Evolutionary conservation across 768 basidiomycete genomes (phyloP), one percentile per base, ranked within the genome.

Genomic region (Sporobolomyces pararoseus): DNA sequence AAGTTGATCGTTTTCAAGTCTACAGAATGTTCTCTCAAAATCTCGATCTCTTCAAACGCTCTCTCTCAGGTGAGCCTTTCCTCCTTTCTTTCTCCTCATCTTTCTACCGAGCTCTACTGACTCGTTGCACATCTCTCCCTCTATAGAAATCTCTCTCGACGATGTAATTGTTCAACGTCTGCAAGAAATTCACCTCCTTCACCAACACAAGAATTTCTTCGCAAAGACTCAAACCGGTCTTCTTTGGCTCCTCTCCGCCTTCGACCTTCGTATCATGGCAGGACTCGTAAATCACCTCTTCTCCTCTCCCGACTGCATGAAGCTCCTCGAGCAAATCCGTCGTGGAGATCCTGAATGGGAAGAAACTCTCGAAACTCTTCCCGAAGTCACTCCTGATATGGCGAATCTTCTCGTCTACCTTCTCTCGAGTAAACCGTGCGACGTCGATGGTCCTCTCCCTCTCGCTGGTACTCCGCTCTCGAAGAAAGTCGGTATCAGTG

Each of bases 111-210:
- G 4, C 25, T 9, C 27, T 35, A 57, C 19, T 31, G n/a, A n/a
- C 52, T 53, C 27, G 9, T 10, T 53, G 7, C 9, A 27, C 49
- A n/a, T 21, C 49, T 7, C 7, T 50, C 49, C n/a, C n/a, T n/a
- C n/a, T n/a, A 50, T n/a, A 50, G 49, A 50, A 27, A 50, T 50
- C 49, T 50, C 49, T 50, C 49, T 27, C 49, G 49, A 50, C 49
- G 49, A 50, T 27, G 10, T n/a, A 7, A 7, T 50, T 21, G 49
- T 50, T 10, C 19, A 50, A n/a, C 19, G 10, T 50, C n/a, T 50
- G 13, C 9, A 50, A 27, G 49, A 50, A n/a, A 50, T 50, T 9
- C 7, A 9, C 27, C 23, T 9, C 49, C 21, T 50, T 23, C 7
- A 7, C 49, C 10, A 27, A 10, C 49, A 50, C 49, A 50, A 50